Percentiles rank a stretch among this genome's conserved stretches.
These are phyloP conservation scores for Wickerhamomyces sydowiorum DNA, from an alignment of 805 yeast species.

Conservation along the genomic window DNA sequence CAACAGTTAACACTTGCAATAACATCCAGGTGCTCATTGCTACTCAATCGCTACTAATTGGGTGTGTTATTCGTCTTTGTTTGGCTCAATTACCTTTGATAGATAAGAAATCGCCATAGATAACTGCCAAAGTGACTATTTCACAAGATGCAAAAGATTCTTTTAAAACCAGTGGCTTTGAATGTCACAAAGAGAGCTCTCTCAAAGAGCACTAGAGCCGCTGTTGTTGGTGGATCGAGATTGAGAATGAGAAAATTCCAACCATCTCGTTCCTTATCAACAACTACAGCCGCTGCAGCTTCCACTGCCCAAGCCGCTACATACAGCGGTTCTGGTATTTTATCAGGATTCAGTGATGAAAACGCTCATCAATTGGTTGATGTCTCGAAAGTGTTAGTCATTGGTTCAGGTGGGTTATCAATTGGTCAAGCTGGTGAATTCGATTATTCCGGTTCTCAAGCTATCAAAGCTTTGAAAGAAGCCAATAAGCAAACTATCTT, in stretches of 20 bases:
- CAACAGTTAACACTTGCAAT: too few relatives aligned
- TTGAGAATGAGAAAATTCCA: background rate
- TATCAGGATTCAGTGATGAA: slow-evolving; percentile 52
- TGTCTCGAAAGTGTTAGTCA: slow-evolving; percentile 79
- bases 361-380: slow-evolving; percentile 68
- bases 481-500: slow-evolving; percentile 80
- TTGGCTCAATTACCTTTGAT: too few relatives aligned
- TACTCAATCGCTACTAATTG: too few relatives aligned
- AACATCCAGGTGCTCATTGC: too few relatives aligned
- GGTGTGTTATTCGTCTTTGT: too few relatives aligned
- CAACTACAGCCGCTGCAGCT: slow-evolving; percentile 13
- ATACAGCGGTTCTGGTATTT: slow-evolving; percentile 60
- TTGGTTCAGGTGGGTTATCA: slow-evolving; percentile 96
- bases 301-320: slow-evolving; percentile 19
- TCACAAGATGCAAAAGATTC: slow-evolving; percentile 7
- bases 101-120: too few relatives aligned
- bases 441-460: slow-evolving; percentile 96
- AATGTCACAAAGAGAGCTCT: slow-evolving; percentile 20
- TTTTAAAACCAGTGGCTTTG: slow-evolving; percentile 22
- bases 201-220: slow-evolving; percentile 1
- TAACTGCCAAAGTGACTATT: background rate
- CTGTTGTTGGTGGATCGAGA: slow-evolving; percentile 9
- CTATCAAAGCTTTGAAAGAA: slow-evolving; percentile 91
- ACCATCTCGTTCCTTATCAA: slow-evolving; percentile 9
- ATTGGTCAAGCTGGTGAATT: slow-evolving; percentile 99